Evolutionary conservation across 2,329 filamentous ascomycete species (phyloP).

Genomic region (Cercospora zeae-maydis): DNA sequence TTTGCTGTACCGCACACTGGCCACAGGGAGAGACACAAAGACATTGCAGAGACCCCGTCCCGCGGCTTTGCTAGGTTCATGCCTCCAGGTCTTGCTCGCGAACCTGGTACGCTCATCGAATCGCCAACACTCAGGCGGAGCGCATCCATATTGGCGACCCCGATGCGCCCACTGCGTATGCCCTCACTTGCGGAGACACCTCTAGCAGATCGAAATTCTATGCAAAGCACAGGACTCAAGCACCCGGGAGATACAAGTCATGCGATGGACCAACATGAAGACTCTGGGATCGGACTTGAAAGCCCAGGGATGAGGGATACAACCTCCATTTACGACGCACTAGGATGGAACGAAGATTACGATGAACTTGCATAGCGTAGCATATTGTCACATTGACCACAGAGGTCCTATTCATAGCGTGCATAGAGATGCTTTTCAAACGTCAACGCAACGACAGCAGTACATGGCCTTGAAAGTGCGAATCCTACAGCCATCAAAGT

Average conservation of each 20-base stretch:
- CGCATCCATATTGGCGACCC: slow-evolving; percentile 18
- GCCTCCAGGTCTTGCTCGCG: slow-evolving; percentile 20
- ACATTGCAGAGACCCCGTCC: slow-evolving; percentile 45
- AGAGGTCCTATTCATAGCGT: not conserved
- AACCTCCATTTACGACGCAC: slow-evolving; percentile 39
- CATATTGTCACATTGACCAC: not conserved
- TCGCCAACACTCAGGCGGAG: slow-evolving; percentile 24
- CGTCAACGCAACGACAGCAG: not conserved
- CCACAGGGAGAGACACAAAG: slow-evolving; percentile 22
- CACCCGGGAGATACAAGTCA: not conserved
- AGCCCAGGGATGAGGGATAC: slow-evolving; percentile 2
- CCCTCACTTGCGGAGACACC: slow-evolving; percentile 18
- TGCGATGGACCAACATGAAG: slow-evolving; percentile 1
- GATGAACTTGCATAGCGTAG: slow-evolving; percentile 32
- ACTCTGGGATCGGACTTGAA: slow-evolving; percentile 10
- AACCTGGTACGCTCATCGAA: slow-evolving; percentile 24
- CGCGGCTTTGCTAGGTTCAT: slow-evolving; percentile 38
- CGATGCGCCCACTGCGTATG: slow-evolving; percentile 20
- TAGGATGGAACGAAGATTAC: slow-evolving; percentile 48
- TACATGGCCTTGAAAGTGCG: no score
- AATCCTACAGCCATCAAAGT: no score
- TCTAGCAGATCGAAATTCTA: slow-evolving; percentile 1
- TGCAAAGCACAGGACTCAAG: not conserved
- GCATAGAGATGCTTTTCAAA: not conserved
- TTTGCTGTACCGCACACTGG: slow-evolving; percentile 33